These are phyloP conservation scores for Fusarium annulatum DNA, from an alignment of 2,329 filamentous ascomycete species.

Conservation along the genomic window DNA sequence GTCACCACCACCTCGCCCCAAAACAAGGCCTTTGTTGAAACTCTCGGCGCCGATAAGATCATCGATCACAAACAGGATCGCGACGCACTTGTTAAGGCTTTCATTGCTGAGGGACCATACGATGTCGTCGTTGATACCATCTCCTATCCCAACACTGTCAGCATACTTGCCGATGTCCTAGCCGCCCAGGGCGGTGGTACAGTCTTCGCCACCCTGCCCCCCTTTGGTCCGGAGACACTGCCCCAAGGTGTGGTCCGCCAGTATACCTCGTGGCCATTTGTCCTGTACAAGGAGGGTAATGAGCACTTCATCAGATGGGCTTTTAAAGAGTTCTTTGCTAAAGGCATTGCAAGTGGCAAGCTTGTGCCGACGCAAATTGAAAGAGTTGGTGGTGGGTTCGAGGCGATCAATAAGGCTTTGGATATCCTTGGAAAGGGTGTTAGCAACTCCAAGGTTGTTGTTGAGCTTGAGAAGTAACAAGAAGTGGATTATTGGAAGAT, in stretches of 20 bases:
- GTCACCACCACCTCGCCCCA: neutral
- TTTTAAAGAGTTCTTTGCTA: neutral
- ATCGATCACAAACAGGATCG: neutral
- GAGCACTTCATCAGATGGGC: neutral
- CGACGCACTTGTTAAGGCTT: fast-evolving
- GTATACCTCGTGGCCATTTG: neutral
- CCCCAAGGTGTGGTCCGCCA: neutral
- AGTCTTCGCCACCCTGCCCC: neutral
- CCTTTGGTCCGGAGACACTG: neutral
- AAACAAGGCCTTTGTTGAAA: neutral
- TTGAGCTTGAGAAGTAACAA: neutral
- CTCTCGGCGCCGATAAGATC: neutral
- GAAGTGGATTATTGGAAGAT: fast-evolving
- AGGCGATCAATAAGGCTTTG: neutral
- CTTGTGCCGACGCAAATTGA: neutral
- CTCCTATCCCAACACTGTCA: neutral
- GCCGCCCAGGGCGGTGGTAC: neutral
- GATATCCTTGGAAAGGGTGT: neutral
- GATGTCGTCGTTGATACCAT: neutral
- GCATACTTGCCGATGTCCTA: neutral
- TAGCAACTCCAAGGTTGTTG: neutral
- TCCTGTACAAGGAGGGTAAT: neutral
- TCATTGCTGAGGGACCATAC: neutral
- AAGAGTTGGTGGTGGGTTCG: neutral
- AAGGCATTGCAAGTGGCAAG: neutral